Evolutionary conservation across 2,329 filamentous ascomycete species (phyloP).

Genomic region (Onygenales sp.): DNA sequence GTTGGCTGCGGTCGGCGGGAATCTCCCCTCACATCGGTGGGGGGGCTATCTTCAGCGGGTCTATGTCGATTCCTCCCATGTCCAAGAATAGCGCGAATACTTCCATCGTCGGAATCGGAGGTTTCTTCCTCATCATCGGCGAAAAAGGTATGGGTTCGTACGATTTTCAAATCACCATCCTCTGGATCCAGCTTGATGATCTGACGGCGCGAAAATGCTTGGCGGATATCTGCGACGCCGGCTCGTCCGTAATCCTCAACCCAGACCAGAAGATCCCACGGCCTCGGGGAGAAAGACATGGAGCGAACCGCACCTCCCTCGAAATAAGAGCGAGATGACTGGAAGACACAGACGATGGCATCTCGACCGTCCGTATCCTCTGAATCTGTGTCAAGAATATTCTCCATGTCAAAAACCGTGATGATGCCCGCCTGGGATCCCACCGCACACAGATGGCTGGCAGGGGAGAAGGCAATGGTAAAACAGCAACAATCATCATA

Average conservation of each 20-base stretch:
- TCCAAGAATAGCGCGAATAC: not conserved
- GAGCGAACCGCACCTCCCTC: constrained; percentile 72
- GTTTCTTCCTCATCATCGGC: constrained; percentile 17
- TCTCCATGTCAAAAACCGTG: constrained; percentile 34
- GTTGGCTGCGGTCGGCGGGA: constrained; percentile 6
- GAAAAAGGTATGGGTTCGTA: constrained; percentile 22
- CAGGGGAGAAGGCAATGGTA: constrained; percentile 40
- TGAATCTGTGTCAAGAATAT: constrained; percentile 29
- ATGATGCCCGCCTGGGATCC: constrained; percentile 42
- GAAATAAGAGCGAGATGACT: constrained; percentile 63
- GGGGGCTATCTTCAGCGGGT: constrained; percentile 7
- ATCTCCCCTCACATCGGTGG: constrained; percentile 19
- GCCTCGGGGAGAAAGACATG: constrained; percentile 84
- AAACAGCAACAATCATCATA: constrained; percentile 38
- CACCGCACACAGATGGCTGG: constrained; percentile 39
- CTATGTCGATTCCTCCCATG: too few relatives aligned
- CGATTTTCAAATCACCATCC: constrained; percentile 23
- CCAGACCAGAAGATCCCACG: constrained; percentile 87
- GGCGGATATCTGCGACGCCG: constrained; percentile 39
- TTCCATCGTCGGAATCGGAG: constrained; percentile 10
- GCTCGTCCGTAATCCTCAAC: constrained; percentile 64
- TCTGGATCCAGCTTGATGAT: constrained; percentile 28
- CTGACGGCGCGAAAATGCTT: constrained; percentile 36
- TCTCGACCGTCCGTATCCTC: constrained; percentile 40
- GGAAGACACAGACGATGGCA: constrained; percentile 64